Conservation (phyloP, 306 rosid species). For the Pyrus communis region DNA sequence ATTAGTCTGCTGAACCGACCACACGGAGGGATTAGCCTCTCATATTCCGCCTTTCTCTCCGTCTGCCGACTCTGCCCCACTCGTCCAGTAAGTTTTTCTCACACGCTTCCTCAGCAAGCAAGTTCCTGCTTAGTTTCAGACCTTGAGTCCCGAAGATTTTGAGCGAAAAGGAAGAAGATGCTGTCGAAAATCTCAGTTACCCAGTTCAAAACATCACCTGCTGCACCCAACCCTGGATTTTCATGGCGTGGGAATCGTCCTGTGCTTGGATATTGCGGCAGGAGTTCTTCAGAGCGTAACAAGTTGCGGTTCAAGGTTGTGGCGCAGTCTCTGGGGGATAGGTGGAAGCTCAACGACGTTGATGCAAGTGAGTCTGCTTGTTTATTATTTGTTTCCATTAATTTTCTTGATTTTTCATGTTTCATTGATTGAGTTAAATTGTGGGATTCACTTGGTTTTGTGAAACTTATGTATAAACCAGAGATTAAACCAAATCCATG, state of each 20-base stretch:
- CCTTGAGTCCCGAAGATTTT: slow-evolving; percentile 15
- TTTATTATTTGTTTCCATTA: neutral
- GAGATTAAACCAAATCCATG: neutral
- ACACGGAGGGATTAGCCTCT: neutral
- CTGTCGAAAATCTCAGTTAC: slow-evolving; percentile 34
- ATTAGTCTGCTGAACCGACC: neutral
- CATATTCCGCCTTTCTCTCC: neutral
- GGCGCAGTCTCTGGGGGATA: slow-evolving; percentile 53
- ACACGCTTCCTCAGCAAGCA: neutral
- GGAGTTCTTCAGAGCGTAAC: slow-evolving; percentile 23
- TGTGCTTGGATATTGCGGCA: slow-evolving; percentile 23
- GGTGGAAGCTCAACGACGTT: slow-evolving; percentile 60
- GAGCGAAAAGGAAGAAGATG: slow-evolving; percentile 19
- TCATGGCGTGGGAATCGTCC: slow-evolving; percentile 15
- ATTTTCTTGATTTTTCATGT: neutral
- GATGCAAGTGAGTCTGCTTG: slow-evolving; percentile 37
- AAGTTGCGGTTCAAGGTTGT: slow-evolving; percentile 51
- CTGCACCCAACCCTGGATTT: slow-evolving; percentile 28
- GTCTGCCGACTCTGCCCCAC: neutral
- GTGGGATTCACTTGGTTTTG: neutral
- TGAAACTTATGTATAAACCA: neutral
- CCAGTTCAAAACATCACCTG: slow-evolving; percentile 32
- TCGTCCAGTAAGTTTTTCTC: neutral
- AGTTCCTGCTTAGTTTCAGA: neutral
- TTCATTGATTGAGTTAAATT: neutral